These are phyloP conservation scores for Colletotrichum tofieldiae DNA, from an alignment of 2,329 filamentous ascomycete species.

Conservation along the genomic window DNA sequence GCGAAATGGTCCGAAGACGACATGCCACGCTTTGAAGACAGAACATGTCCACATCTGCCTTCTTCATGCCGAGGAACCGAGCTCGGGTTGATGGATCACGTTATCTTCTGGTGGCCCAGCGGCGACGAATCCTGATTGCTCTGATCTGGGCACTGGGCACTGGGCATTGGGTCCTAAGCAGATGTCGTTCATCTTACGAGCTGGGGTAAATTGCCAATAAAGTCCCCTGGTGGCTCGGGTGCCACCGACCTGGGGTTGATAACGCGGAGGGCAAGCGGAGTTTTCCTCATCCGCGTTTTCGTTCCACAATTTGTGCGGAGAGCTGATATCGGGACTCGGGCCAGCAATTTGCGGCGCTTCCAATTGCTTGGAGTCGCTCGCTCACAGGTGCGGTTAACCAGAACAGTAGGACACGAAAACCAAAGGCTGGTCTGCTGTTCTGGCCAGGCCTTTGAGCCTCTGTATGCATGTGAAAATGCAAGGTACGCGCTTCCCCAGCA, in stretches of 20 bases:
- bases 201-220: slow-evolving; percentile 25
- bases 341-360: slow-evolving; percentile 39
- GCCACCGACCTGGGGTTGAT: slow-evolving; percentile 19
- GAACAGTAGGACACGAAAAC: slow-evolving; percentile 13
- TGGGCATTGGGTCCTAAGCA: slow-evolving; percentile 8
- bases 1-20: slow-evolving; percentile 2
- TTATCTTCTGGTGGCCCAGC: slow-evolving; percentile 1
- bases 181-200: slow-evolving; percentile 18
- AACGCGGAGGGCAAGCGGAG: slow-evolving; percentile 33
- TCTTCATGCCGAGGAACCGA: slow-evolving; percentile 25
- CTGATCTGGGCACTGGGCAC: slow-evolving; percentile 1
- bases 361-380: slow-evolving; percentile 29
- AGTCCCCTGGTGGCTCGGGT: slow-evolving; percentile 2
- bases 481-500: slow-evolving; percentile 40
- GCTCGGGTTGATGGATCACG: slow-evolving; percentile 22
- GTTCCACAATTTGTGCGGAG: slow-evolving; percentile 27
- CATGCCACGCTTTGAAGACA: background rate
- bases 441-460: slow-evolving; percentile 24
- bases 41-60: background rate
- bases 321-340: slow-evolving; percentile 33
- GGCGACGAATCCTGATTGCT: slow-evolving; percentile 18
- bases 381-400: slow-evolving; percentile 37
- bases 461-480: slow-evolving; percentile 33
- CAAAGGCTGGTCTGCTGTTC: slow-evolving; percentile 1
- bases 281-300: slow-evolving; percentile 23